Evolutionary conservation across 768 basidiomycete species (phyloP), one percentile per base, ranked within the genome.

Genomic region (Lentinus brumalis): DNA sequence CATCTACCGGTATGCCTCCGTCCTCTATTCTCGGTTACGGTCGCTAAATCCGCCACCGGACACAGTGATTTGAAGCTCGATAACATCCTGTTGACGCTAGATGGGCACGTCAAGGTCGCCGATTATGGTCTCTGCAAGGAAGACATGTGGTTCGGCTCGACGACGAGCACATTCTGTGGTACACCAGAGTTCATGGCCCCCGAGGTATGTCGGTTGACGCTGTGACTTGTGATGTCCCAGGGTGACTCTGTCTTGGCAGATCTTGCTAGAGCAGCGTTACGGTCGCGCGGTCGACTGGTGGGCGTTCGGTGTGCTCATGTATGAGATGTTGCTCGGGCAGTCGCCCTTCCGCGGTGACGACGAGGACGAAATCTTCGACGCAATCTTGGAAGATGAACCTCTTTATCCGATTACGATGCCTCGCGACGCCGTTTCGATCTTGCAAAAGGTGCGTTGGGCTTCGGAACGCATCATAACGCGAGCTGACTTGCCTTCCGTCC

Each of bases 141-240:
- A 72, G 94, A 98, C 18, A 98, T 99, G 96, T 96, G 93, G 92
- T 86, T 83, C 66, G 95, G 95, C 15, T 86, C 89, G 69, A 98
- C 96, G 21, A 99, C 97, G 3, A 94, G 93, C 74, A 99, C 97
- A 3, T 99, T 99, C 78, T 99, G 97, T 77, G 97, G 97, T 54
- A 99, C 97, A 16, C 97, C 97, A 0, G 97, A 99, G 74, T 98
- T 98, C 76, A 98, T 99, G 97, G 97, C 97, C 21, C 97, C 97
- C 3, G 97, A 99, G 84, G 96, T 96, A 59, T 10, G 26, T 31
- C 39, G 15, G 40, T 67, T 66, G 66, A 51, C 18, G 31, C n/a
- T 12, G 3, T 50, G 4, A 35, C 29, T 7, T 8, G 18, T 16
- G 8, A 21, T 35, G 1, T 35, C 1, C 16, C 16, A n/a, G 21